phyloP scores from a whole-genome alignment of 2,329 filamentous ascomycete species.

The Ophiostoma pallidulum region DNA sequence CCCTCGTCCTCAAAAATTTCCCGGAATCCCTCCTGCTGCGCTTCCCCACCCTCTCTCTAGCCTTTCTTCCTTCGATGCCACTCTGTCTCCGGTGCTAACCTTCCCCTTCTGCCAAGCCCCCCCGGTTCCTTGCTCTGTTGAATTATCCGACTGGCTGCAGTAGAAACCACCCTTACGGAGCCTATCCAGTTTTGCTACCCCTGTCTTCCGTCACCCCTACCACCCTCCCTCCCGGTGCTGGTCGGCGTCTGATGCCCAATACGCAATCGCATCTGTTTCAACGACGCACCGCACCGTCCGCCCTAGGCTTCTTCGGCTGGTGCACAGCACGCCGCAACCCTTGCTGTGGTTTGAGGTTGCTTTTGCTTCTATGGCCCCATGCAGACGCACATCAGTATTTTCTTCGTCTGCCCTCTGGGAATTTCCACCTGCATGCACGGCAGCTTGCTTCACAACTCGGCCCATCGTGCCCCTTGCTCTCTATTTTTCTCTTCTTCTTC shows the following conservation, averaged over 20 bases:
- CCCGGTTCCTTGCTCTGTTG: conserved; percentile 4
- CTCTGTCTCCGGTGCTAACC: conserved; percentile 1
- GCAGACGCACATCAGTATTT: not conserved
- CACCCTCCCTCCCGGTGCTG: conserved; percentile 1
- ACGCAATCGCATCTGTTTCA: conserved; percentile 4
- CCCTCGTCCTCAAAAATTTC: too few species aligned
- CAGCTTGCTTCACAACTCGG: too few species aligned
- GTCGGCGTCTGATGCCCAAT: conserved; percentile 7
- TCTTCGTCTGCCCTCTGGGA: not conserved
- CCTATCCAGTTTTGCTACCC: too few species aligned
- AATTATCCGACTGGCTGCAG: conserved; percentile 13
- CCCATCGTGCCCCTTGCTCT: not conserved
- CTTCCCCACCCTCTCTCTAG: too few species aligned
- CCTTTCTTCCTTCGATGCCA: too few species aligned
- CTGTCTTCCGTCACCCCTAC: conserved; percentile 7
- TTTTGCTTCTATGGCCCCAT: not conserved
- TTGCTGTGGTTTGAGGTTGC: not conserved
- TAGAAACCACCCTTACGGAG: conserved; percentile 1
- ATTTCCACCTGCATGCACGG: not conserved
- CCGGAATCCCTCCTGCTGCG: too few species aligned
- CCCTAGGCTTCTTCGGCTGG: conserved; percentile 5
- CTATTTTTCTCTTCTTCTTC: not conserved
- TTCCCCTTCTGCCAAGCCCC: not conserved
- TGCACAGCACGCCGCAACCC: not conserved
- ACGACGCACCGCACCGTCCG: too few species aligned